Base-by-base conservation (phyloP, 257 asterid species). In the Thymus quinquecostatus region DNA sequence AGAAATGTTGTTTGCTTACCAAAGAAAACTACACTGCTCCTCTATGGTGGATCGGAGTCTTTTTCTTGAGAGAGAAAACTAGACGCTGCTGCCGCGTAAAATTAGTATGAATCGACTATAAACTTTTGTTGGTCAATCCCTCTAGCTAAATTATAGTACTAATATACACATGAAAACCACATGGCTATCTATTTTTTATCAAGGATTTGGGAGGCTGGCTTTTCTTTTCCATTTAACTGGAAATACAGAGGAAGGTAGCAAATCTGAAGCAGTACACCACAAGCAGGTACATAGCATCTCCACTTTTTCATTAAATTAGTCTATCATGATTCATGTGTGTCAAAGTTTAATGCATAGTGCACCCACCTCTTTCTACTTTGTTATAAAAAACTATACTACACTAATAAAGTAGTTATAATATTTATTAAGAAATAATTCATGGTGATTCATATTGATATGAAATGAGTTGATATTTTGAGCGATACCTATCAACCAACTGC, bases 401-500 rank as follows among this genome's bases (percentile, higher is more conserved):
- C 50, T 28, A 43, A 27, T 21, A 60, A 53, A 70, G 64, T 53
- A 60, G 21, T 48, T 74, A 71, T 59, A 59, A 60, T 12, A 44
- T 28, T 3, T 21, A 21, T 49, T 43, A 7, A 5, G 13, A 41
- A 69, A 45, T 21, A 51, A 72, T 11, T 40, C 29, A 10, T 68
- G 56, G 30, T 58, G 70, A 74, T 66, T 38, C 55, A 50, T 33
- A 14, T 48, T 44, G 74, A 79, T 73, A 55, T 76, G 71, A 71
- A 60, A 68, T 76, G 48, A 67, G 78, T 77, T 75, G 72, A 32
- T 21, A 21, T 21, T 21, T 71, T 56, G 30, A 68, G 63, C 51
- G 47, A 49, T 61, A 8, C 43, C 28, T 12, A 51, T 67, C 34
- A 55, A 53, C 45, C 45, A 48, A 60, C 73, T 68, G 77, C 73